Conservation (phyloP, 1,139 yeast species). For the Diutina sp. region DNA sequence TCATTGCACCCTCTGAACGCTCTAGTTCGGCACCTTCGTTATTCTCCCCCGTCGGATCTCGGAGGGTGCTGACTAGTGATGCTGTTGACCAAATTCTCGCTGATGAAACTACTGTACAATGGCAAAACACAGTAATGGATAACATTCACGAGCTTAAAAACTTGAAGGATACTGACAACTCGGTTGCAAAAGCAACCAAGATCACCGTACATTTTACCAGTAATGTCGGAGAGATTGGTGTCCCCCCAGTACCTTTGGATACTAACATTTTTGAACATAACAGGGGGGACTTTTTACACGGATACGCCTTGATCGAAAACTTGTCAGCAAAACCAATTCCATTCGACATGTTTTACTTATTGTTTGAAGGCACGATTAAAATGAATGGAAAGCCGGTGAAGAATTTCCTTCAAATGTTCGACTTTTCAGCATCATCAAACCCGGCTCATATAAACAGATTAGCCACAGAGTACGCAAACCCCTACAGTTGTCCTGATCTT, state of each 20-base stretch:
- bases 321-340: constrained; percentile 23
- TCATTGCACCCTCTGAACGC: background rate
- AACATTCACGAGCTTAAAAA: constrained; percentile 23
- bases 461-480: constrained; percentile 9
- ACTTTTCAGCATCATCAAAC: constrained; percentile 28
- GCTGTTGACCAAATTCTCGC: constrained; percentile 11
- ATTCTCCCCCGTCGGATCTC: background rate
- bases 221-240: constrained; percentile 19
- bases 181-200: constrained; percentile 14
- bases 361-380: constrained; percentile 34
- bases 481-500: constrained; percentile 9
- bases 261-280: constrained; percentile 30
- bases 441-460: constrained; percentile 20
- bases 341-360: constrained; percentile 46
- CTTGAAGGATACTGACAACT: constrained; percentile 17
- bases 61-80: background rate
- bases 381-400: constrained; percentile 10
- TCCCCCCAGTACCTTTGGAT: constrained; percentile 18
- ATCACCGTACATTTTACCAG: constrained; percentile 22
- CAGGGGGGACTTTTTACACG: constrained; percentile 43
- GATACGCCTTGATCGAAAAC: constrained; percentile 36
- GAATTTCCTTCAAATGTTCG: constrained; percentile 30
- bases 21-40: background rate
- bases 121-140: constrained; percentile 28
- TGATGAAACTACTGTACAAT: constrained; percentile 19